A percentile compares a stretch with the other conserved stretches of the same genome.
Evolutionary conservation across 441 rosid genomes (phyloP).

Genomic region (Jatropha podagrica): DNA sequence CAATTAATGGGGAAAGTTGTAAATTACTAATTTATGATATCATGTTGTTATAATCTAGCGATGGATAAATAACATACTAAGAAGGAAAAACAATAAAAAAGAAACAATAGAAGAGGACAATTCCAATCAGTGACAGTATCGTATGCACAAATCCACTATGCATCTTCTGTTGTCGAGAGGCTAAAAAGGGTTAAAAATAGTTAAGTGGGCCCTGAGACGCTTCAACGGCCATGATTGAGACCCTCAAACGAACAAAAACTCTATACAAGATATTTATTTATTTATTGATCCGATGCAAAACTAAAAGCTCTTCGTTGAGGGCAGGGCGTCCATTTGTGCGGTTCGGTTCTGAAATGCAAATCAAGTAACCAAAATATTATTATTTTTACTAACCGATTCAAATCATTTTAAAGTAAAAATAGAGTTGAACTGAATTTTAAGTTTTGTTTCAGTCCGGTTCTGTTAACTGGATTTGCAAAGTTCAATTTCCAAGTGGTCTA

Average conservation of each 20-base stretch:
- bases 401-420: too few relatives aligned
- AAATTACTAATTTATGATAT: background rate
- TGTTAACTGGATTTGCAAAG: too few relatives aligned
- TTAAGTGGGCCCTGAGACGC: conserved; percentile 23
- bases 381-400: too few relatives aligned
- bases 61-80: background rate
- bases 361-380: too few relatives aligned
- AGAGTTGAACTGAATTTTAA: too few relatives aligned
- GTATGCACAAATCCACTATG: conserved; percentile 1
- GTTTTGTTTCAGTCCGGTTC: too few relatives aligned
- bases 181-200: background rate
- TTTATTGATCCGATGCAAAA: background rate
- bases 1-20: background rate
- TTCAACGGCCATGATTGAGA: conserved; percentile 39
- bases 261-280: background rate
- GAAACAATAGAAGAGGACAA: background rate
- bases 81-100: background rate
- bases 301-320: too few relatives aligned
- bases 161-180: background rate
- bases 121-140: conserved; percentile 4
- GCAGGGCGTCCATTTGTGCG: too few relatives aligned
- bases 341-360: too few relatives aligned
- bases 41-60: background rate
- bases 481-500: too few relatives aligned
- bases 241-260: conserved; percentile 28